Base-by-base conservation (phyloP, 2,329 filamentous ascomycete species). In the Neofusicoccum umdonicola region DNA sequence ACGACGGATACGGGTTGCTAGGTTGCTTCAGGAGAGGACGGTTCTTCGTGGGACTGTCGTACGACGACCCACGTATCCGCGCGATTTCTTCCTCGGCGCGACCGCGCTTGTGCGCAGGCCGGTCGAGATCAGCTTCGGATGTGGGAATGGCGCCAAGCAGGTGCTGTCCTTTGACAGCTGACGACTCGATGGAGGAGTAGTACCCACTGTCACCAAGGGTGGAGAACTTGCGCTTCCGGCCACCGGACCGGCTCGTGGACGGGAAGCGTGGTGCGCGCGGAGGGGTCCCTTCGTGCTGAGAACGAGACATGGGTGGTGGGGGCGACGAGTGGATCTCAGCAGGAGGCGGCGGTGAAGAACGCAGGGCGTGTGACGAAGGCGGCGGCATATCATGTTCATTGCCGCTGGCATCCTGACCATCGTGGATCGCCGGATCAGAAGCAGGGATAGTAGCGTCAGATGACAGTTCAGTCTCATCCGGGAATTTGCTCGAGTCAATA, bases 51-150 rank as follows among this genome's bases (percentile, higher is more conserved):
- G 95, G 95, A 73, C 93, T 98, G 72, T 97, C 93, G 71, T 93
- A 94, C 1, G 93, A 97, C 1, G 94, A 97, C 67, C 91, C 91
- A 69, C 95, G 90, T 62, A 98, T 89, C 45, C 94, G 91, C 51
- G 91, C 91, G 81, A 99, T 97, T 77, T 97, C 95, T 71, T 96
- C 93, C 77, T 98, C 95, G 15, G 95, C 95, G 67, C 94, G 90
- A 35, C 94, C 94, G 66, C 92, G 90, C 81, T 94, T 96, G 71
- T 93, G 89, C 63, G 87, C 86, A 57, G 90, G 90, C n/a, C 89
- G 88, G 70, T 93, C 90, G 61, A 88, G 85, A 71, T 87, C 85
- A 50, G 84, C 76, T 71, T 96, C 93, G 0, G 92, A 94, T 3
- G 89, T 92, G 48, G 92, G 83, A 17, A 91, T 82, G 64, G 87